Base-by-base conservation (phyloP, 495 filamentous ascomycete genomes). In the Antarctomyces pellizariae region DNA sequence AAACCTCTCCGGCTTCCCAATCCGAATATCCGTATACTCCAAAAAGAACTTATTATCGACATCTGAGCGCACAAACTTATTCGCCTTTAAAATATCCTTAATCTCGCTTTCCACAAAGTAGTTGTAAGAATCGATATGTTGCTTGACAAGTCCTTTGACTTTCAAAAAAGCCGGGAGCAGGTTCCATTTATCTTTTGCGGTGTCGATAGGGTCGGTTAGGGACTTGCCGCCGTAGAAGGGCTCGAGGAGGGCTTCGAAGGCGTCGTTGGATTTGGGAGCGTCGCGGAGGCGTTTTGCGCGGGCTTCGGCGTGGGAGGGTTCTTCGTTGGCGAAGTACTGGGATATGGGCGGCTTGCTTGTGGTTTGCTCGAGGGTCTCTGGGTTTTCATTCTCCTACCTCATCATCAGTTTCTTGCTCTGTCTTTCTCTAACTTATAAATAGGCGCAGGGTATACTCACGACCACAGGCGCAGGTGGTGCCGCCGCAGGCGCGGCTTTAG, bases 101-200 rank as follows among this genome's bases (percentile, higher is more conserved):
- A 99, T 62, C 42, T 91, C 82, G 11, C 83, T 71, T 30, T 95
- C 77, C 28, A 93, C 70, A 38, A 99, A 91, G 48, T 76, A 90
- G 50, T 99, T 90, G 62, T 76, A 99, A 16, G 86, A 95, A 52
- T 99, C 89, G 48, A 95, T 84, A 48, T 99, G 86, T 48, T 92
- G 82, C 50, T 91, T 91, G 24, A 91, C 78, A 31, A 92, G 50
- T 19, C 82, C 86, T 48, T 99, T 99, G 39, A 92, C 82, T 44
- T 92, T 92, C 25, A 99, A 57, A 43, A 95, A 99, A 3, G 86
- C 84, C 0, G 86, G 89, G 10, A 99, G 54, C 13, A 99, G 54
- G 43, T 93, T 93, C 69, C 79, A 93, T 57, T 95, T 95, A 51
- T 95, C 83, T 34, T 59, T 60, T 2, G 73, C 82, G n/a, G 89